Evolutionary conservation across 257 asterid genomes (phyloP), one percentile per base, ranked within the genome.

Genomic region (Solanum chaucha): DNA sequence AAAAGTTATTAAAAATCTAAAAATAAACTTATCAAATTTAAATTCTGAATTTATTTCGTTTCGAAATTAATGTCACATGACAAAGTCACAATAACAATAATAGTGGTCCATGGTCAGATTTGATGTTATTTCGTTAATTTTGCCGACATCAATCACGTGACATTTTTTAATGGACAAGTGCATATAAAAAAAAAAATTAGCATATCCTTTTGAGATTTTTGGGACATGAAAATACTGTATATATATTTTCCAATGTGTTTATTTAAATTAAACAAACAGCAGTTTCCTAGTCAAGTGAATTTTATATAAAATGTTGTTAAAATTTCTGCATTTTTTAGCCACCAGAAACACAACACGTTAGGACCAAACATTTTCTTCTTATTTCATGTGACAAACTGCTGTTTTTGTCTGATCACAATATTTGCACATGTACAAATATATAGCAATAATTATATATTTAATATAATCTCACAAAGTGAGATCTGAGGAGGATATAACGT

Each of bases 61-160:
- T 12, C 0, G 2, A 44, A 81, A 28, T 48, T 81, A 48, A 48
- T 81, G 68, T 81, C 28, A 81, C 85, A 28, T 28, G 44, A 46
- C 44, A 48, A 30, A 48, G 68, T 4, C 11, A 48, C 68, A 48
- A 81, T 20, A 28, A 17, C 55, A 26, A 28, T 81, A 19, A 30
- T 81, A 51, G 84, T 15, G 84, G 84, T 80, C 65, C 64, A 30
- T 17, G 44, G 20, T 48, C 44, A 28, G 68, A 51, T 17, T 81
- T 46, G 68, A 81, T 51, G 68, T 30, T 81, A 30, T 81, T 48
- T 81, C 68, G 41, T 81, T 87, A 81, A 35, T 85, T 78, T 34
- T 86, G 85, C 90, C 91, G 91, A 89, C 91, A 89, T 86, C 58
- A 58, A 44, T 89, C 91, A 87, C 90, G 90, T 87, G 91, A 87